phyloP scores from a whole-genome alignment of 2,329 filamentous ascomycete species.

The Scorias spongiosa region DNA sequence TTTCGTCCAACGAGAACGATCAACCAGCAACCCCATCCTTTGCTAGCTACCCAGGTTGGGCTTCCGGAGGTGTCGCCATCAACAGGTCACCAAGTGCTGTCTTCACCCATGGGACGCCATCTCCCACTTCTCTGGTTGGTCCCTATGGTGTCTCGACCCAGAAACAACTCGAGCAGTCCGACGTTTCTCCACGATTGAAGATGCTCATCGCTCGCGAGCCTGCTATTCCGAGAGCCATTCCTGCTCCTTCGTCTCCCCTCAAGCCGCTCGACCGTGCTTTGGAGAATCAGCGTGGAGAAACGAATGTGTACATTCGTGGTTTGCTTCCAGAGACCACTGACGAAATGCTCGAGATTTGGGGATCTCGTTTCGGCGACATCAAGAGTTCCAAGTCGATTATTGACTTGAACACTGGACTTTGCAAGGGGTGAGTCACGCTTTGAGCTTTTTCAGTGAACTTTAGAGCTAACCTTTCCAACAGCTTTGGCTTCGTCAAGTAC shows the following conservation, averaged over 20 bases:
- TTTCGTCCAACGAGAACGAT: conserved; percentile 38
- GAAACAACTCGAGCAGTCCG: conserved; percentile 23
- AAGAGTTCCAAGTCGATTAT: conserved; percentile 98
- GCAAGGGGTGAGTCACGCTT: conserved; percentile 63
- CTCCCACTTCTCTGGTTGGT: conserved; percentile 31
- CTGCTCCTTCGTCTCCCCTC: conserved; percentile 71
- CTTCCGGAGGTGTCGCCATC: conserved; percentile 29
- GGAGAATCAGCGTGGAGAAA: conserved; percentile 87
- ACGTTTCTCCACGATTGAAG: conserved; percentile 31
- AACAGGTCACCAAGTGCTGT: conserved; percentile 35
- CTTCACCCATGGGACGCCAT: conserved; percentile 35
- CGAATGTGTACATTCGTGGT: conserved; percentile 95
- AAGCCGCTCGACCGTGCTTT: conserved; percentile 88
- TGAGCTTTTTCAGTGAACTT: conserved; percentile 2
- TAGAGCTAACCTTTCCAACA: conserved; percentile 28
- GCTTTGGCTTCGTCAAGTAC: conserved; percentile 96
- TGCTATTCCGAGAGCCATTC: conserved; percentile 71
- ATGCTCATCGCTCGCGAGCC: conserved; percentile 51
- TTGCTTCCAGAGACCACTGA: conserved; percentile 92
- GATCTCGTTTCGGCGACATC: conserved; percentile 77
- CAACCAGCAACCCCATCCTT: conserved; percentile 34
- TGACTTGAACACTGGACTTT: conserved; percentile 79
- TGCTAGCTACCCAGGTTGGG: conserved; percentile 24
- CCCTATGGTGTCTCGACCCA: conserved; percentile 26
- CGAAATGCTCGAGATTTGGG: conserved; percentile 68